Percentiles rank a stretch among this genome's conserved stretches.
phyloP scores from a whole-genome alignment of 441 rosid genomes.

The Populus trichocarpa region DNA sequence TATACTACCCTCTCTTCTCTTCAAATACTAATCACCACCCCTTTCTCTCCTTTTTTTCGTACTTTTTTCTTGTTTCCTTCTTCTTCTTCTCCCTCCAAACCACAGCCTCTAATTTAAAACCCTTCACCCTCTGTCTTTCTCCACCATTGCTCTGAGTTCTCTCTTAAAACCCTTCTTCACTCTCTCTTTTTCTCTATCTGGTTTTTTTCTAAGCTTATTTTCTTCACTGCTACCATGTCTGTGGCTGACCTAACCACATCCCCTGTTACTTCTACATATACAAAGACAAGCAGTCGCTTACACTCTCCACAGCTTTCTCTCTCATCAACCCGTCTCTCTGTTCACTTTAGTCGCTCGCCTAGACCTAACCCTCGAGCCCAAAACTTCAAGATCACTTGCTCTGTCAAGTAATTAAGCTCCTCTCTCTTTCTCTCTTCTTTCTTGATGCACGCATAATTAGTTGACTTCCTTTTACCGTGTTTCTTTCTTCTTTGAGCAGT shows the following conservation, averaged over 20 bases:
- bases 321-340: constrained; percentile 46
- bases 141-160: background rate
- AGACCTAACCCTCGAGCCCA: constrained; percentile 35
- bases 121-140: background rate
- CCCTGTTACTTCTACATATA: constrained; percentile 34
- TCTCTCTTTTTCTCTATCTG: background rate
- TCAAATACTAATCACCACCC: constrained; percentile 12
- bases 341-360: constrained; percentile 38
- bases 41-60: background rate
- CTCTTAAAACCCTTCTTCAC: background rate
- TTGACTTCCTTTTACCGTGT: background rate
- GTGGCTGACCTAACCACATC: constrained; percentile 56
- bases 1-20: constrained; percentile 8
- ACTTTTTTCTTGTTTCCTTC: background rate
- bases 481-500: constrained; percentile 14
- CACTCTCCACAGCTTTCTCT: constrained; percentile 46
- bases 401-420: constrained; percentile 63
- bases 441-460: background rate
- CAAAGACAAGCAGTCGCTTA: constrained; percentile 32
- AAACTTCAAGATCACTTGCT: constrained; percentile 55
- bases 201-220: background rate
- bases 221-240: constrained; percentile 41
- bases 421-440: background rate
- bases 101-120: background rate
- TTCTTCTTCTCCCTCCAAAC: constrained; percentile 6